Percentiles rank a stretch among this genome's conserved stretches.
phyloP scores from a whole-genome alignment of 805 yeast species.

The Pichia eremophila region DNA sequence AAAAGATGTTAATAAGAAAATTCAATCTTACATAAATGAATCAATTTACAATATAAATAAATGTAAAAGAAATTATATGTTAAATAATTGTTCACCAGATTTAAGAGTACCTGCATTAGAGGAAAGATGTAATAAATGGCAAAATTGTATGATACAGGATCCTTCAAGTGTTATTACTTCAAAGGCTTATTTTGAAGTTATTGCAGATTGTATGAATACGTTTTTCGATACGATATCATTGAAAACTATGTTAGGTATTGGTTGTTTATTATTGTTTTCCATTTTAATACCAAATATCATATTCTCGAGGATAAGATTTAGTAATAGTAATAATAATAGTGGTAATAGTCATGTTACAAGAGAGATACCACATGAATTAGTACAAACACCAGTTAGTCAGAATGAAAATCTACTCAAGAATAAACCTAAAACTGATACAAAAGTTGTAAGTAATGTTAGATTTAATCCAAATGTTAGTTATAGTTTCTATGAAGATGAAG shows the following conservation, averaged over 20 bases:
- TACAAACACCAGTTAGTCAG: neutral
- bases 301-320: conserved; percentile 19
- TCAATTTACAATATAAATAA: conserved; percentile 52
- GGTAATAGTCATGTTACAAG: too few species aligned
- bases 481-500: conserved; percentile 12
- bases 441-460: conserved; percentile 11
- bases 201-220: conserved; percentile 27
- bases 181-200: conserved; percentile 25
- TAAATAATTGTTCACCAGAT: conserved; percentile 63
- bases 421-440: neutral
- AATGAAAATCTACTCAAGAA: neutral
- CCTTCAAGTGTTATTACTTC: conserved; percentile 38
- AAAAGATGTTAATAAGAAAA: conserved; percentile 59
- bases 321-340: conserved; percentile 17
- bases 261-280: conserved; percentile 6
- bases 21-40: conserved; percentile 53
- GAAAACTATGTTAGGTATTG: conserved; percentile 17
- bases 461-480: conserved; percentile 25
- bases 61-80: conserved; percentile 60
- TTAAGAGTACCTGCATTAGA: conserved; percentile 69
- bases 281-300: conserved; percentile 22
- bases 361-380: too few species aligned
- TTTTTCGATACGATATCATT: conserved; percentile 23
- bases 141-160: conserved; percentile 72
- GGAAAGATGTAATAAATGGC: conserved; percentile 62